Percentiles rank a stretch among this genome's conserved stretches.
These are phyloP conservation scores for Achaetomium macrosporum DNA, from an alignment of 2,329 filamentous ascomycete genomes.

Conservation along the genomic window DNA sequence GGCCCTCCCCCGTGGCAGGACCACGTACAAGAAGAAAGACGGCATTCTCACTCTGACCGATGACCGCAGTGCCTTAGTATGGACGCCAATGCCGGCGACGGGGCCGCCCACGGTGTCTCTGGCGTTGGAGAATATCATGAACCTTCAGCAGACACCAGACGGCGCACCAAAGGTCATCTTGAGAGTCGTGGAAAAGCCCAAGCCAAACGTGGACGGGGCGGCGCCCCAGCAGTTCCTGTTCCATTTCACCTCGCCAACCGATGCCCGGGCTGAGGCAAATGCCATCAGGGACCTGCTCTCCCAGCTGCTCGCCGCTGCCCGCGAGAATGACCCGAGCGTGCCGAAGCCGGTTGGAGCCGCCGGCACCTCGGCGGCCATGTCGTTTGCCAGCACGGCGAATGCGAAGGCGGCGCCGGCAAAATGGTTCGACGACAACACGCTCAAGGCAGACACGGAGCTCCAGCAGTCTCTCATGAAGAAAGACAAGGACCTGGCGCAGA, in stretches of 20 bases:
- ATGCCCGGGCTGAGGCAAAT: slow-evolving; percentile 78
- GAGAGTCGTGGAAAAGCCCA: slow-evolving; percentile 74
- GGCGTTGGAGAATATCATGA: slow-evolving; percentile 70
- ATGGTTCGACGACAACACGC: slow-evolving; percentile 74
- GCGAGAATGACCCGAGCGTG: slow-evolving; percentile 48
- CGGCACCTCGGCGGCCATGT: slow-evolving; percentile 61
- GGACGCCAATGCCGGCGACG: slow-evolving; percentile 64
- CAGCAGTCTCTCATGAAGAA: slow-evolving; percentile 86
- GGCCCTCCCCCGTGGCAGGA: slow-evolving; percentile 54
- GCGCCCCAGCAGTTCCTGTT: slow-evolving; percentile 70
- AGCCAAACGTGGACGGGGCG: slow-evolving; percentile 33
- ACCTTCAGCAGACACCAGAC: slow-evolving; percentile 91
- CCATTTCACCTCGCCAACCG: slow-evolving; percentile 72
- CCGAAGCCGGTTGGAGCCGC: slow-evolving; percentile 40
- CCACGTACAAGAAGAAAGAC: slow-evolving; percentile 93
- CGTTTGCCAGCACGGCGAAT: slow-evolving; percentile 66
- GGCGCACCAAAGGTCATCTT: slow-evolving; percentile 86
- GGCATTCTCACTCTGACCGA: slow-evolving; percentile 70
- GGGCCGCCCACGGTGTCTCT: slow-evolving; percentile 64
- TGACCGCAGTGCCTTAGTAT: slow-evolving; percentile 70
- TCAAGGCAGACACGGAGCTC: slow-evolving; percentile 72
- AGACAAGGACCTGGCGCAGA: slow-evolving; percentile 67
- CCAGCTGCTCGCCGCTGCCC: slow-evolving; percentile 64
- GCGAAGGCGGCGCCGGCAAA: slow-evolving; percentile 47
- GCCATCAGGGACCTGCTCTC: slow-evolving; percentile 77